Percentiles rank a stretch among this genome's conserved stretches.
phyloP scores from a whole-genome alignment of 2,329 filamentous ascomycete genomes.

The Coniella lustricola region DNA sequence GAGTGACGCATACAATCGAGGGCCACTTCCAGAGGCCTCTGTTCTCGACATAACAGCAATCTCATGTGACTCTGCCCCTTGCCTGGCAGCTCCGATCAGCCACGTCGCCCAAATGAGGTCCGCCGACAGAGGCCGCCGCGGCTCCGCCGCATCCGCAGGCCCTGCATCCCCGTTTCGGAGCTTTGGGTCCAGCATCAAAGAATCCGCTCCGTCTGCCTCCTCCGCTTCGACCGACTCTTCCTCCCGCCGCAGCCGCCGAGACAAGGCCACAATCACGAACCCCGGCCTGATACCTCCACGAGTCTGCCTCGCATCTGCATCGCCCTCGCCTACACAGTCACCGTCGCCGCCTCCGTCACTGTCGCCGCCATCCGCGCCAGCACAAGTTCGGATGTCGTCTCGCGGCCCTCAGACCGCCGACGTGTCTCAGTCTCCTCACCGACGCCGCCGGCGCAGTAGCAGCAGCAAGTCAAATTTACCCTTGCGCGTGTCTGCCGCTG shows the following conservation, averaged over 20 bases:
- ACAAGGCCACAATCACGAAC: too few species aligned
- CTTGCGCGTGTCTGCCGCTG: background rate
- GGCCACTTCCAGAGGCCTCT: too few species aligned
- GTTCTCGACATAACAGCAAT: too few species aligned
- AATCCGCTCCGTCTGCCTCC: background rate
- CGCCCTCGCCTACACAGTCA: background rate
- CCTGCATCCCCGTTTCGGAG: conserved; percentile 8
- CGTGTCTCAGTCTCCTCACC: too few species aligned
- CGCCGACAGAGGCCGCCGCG: conserved; percentile 13
- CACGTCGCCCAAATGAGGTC: conserved; percentile 6
- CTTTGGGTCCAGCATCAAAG: background rate
- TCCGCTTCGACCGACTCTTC: background rate
- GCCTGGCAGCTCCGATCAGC: too few species aligned
- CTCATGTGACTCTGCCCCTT: too few species aligned
- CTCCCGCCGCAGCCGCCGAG: background rate
- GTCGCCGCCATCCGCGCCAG: too few species aligned
- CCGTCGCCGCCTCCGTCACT: too few species aligned
- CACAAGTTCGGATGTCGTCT: too few species aligned
- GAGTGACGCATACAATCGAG: too few species aligned
- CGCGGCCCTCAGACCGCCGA: too few species aligned
- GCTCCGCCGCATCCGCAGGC: conserved; percentile 2
- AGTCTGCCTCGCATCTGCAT: conserved; percentile 2
- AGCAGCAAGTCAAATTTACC: conserved; percentile 10
- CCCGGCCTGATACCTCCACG: conserved; percentile 3
- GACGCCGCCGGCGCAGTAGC: background rate